Percentiles rank a stretch among this genome's conserved stretches.
Evolutionary conservation across 1,284 basidiomycete genomes (phyloP).

Genomic region (Apiotrichum sp.): DNA sequence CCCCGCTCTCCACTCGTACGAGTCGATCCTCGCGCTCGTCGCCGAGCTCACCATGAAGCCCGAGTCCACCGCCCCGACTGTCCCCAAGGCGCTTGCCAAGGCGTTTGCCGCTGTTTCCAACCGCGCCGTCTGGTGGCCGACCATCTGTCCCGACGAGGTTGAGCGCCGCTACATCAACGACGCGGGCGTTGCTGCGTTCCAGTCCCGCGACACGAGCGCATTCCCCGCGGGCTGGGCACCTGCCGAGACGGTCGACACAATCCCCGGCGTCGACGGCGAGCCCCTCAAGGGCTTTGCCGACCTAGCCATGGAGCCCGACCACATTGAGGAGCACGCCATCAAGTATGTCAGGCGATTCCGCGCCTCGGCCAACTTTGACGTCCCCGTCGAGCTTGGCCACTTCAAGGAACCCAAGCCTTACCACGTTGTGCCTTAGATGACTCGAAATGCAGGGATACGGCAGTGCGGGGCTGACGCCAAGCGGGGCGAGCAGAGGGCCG

Average conservation of each 20-base stretch:
- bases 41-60: constrained; percentile 70
- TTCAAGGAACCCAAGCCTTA: constrained; percentile 47
- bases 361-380: constrained; percentile 53
- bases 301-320: constrained; percentile 61
- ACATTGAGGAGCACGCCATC: constrained; percentile 85
- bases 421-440: constrained; percentile 48
- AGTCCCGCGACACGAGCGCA: constrained; percentile 46
- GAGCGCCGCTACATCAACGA: constrained; percentile 83
- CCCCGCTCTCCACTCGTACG: constrained; percentile 76
- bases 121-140: constrained; percentile 80
- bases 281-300: constrained; percentile 51
- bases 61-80: constrained; percentile 60
- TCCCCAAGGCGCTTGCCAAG: constrained; percentile 71
- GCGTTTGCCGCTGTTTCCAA: constrained; percentile 64
- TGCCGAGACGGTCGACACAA: constrained; percentile 51
- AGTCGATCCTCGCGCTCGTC: constrained; percentile 77
- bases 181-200: constrained; percentile 55
- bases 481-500: too few relatives aligned
- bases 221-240: constrained; percentile 43
- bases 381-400: constrained; percentile 46
- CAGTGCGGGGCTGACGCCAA: too few relatives aligned
- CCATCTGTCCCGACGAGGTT: constrained; percentile 85
- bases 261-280: constrained; percentile 45
- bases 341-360: constrained; percentile 86
- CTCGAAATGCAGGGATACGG: constrained; percentile 1